A percentile compares a stretch with the other conserved stretches of the same genome.
Evolutionary conservation across 768 basidiomycete species (phyloP).

Genomic region (Lentinula edodes): DNA sequence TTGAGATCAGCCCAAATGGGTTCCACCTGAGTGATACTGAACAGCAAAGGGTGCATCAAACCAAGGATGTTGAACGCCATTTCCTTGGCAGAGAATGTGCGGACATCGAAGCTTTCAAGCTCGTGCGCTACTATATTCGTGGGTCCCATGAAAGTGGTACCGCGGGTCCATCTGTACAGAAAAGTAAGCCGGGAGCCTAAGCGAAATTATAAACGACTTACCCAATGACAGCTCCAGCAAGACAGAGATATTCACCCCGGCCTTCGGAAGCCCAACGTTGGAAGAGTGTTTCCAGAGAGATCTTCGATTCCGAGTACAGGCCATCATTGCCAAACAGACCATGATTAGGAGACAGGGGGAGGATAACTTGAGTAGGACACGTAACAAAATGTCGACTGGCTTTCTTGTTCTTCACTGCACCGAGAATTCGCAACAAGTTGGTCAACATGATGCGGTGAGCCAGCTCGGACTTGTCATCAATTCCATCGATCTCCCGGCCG

Average conservation of each 20-base stretch:
- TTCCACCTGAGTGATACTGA: conserved; percentile 99
- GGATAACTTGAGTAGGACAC: conserved; percentile 95
- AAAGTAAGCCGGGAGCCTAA: conserved; percentile 5
- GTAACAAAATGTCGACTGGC: conserved; percentile 95
- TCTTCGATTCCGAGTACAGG: conserved; percentile 97
- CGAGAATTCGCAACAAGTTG: conserved; percentile 92
- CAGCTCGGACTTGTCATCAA: conserved; percentile 96
- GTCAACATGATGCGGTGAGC: conserved; percentile 99
- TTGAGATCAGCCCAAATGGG: conserved; percentile 99
- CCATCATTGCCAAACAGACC: conserved; percentile 98
- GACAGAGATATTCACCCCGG: conserved; percentile 98
- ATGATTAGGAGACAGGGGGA: conserved; percentile 97
- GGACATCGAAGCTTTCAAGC: conserved; percentile 86
- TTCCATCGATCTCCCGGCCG: conserved; percentile 93
- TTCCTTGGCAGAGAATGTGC: conserved; percentile 99
- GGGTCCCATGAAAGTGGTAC: conserved; percentile 94
- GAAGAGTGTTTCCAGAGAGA: conserved; percentile 96
- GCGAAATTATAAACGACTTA: conserved; percentile 27
- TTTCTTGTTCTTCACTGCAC: conserved; percentile 98
- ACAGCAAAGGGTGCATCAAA: conserved; percentile 97
- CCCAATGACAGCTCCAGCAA: conserved; percentile 98
- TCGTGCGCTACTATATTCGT: conserved; percentile 94
- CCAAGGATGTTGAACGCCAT: conserved; percentile 99
- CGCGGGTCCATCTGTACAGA: conserved; percentile 82
- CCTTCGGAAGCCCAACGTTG: conserved; percentile 97